These are phyloP conservation scores for Lactifluus echinatus DNA, from an alignment of 768 basidiomycete species.

Conservation along the genomic window DNA sequence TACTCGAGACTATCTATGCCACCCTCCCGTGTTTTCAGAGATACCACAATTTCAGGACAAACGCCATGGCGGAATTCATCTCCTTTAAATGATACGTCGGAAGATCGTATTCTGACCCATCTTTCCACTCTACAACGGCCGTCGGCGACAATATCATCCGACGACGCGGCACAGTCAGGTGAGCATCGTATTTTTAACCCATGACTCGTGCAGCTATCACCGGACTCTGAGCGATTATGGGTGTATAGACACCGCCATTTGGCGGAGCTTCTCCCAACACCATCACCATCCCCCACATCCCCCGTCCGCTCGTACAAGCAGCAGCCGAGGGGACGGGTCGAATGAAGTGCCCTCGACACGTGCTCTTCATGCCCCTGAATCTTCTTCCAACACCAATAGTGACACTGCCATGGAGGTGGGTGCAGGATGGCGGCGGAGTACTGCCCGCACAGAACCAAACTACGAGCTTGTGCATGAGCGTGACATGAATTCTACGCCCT, in stretches of 20 bases:
- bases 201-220: background rate
- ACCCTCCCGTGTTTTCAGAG: slow-evolving; percentile 11
- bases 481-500: background rate
- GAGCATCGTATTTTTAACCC: background rate
- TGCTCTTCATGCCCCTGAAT: slow-evolving; percentile 1
- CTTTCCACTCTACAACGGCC: slow-evolving; percentile 1
- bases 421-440: slow-evolving; percentile 10
- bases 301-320: background rate
- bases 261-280: slow-evolving; percentile 2
- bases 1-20: background rate
- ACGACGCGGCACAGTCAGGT: slow-evolving; percentile 7
- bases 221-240: slow-evolving; percentile 1
- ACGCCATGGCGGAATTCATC: slow-evolving; percentile 11
- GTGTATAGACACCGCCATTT: background rate
- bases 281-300: background rate
- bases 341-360: slow-evolving; percentile 1
- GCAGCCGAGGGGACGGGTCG: background rate
- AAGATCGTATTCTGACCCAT: slow-evolving; percentile 4
- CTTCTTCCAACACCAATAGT: background rate
- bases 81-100: background rate
- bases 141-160: background rate
- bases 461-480: slow-evolving; percentile 7
- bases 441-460: slow-evolving; percentile 11
- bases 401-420: background rate
- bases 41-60: slow-evolving; percentile 2